Conservation (phyloP, 2,329 filamentous ascomycete species). For the Celoporthe dispersa region DNA sequence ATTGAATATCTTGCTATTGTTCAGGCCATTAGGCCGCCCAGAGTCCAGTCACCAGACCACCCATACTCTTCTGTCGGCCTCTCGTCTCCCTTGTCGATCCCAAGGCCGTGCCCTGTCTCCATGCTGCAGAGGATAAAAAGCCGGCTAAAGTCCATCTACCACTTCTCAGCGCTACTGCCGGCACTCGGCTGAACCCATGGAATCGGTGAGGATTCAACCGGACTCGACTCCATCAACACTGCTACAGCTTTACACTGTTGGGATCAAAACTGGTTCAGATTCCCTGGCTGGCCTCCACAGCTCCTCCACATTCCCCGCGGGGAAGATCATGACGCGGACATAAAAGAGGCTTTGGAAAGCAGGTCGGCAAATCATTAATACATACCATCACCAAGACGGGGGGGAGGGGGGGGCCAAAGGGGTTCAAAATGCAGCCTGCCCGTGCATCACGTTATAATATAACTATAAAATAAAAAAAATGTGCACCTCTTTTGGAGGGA, state of each 20-base stretch:
- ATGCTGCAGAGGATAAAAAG: conserved; percentile 3
- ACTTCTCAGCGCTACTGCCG: background rate
- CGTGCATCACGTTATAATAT: background rate
- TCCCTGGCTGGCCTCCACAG: background rate
- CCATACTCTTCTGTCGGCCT: background rate
- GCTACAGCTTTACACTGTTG: background rate
- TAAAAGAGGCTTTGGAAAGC: background rate
- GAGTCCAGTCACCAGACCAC: background rate
- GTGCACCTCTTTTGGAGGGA: background rate
- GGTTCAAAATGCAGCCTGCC: background rate
- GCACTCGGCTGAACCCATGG: background rate
- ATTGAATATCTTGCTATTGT: no score
- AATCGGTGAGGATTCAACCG: conserved; percentile 8
- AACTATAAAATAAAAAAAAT: background rate
- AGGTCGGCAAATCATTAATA: background rate
- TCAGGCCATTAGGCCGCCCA: background rate
- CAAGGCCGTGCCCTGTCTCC: background rate
- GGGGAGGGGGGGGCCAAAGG: background rate
- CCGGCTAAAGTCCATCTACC: background rate
- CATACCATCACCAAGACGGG: background rate
- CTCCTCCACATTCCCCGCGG: background rate
- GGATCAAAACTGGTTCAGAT: background rate
- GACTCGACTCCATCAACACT: background rate
- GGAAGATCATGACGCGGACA: background rate
- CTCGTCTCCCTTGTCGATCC: background rate